A percentile compares a stretch with the other conserved stretches of the same genome.
These are phyloP conservation scores for Kondoa malvinella DNA, from an alignment of 768 basidiomycete species.

Conservation along the genomic window DNA sequence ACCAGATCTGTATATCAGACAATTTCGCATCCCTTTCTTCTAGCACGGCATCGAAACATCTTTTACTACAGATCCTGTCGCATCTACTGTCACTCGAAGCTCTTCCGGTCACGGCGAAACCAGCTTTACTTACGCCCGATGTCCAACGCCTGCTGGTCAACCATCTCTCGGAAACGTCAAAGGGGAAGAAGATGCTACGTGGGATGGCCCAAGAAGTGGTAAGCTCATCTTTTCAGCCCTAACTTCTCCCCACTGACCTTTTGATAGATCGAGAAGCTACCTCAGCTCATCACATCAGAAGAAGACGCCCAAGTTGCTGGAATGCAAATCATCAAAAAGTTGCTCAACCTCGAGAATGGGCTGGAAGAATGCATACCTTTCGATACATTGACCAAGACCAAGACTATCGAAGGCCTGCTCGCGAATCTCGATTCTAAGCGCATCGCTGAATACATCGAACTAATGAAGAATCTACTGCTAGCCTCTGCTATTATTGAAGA, in stretches of 20 bases:
- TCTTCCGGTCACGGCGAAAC: not conserved
- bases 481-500: slow-evolving; percentile 33
- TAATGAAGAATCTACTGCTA: slow-evolving; percentile 50
- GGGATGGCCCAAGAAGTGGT: slow-evolving; percentile 74
- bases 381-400: slow-evolving; percentile 78
- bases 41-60: not conserved
- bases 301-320: slow-evolving; percentile 60
- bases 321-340: slow-evolving; percentile 64
- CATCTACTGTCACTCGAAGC: not conserved
- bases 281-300: slow-evolving; percentile 42
- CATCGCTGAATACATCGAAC: slow-evolving; percentile 56
- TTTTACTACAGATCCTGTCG: not conserved
- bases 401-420: slow-evolving; percentile 72
- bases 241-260: not conserved
- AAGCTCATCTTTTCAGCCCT: slow-evolving; percentile 27
- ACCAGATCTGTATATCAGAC: slow-evolving; percentile 10
- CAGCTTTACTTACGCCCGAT: slow-evolving; percentile 63
- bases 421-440: slow-evolving; percentile 54
- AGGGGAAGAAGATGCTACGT: slow-evolving; percentile 71
- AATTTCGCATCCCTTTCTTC: not conserved
- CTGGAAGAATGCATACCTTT: slow-evolving; percentile 66
- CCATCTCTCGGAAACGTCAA: slow-evolving; percentile 48
- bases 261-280: slow-evolving; percentile 55
- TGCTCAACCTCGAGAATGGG: slow-evolving; percentile 44
- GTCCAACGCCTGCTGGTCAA: slow-evolving; percentile 96